Evolutionary conservation across 176 grass and related monocot species (phyloP).

Genomic region (Poa pratensis): DNA sequence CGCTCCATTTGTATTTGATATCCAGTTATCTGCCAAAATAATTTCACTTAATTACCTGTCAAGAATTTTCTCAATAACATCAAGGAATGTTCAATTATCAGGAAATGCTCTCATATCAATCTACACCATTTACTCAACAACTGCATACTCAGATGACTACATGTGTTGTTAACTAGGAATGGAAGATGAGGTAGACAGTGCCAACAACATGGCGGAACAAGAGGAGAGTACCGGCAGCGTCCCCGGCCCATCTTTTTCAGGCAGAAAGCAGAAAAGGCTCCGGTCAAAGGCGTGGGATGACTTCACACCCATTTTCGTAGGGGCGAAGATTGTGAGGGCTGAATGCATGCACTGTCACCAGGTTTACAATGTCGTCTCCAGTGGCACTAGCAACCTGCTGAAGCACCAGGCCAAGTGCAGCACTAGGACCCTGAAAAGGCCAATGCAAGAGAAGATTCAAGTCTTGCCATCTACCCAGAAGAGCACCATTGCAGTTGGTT

Average conservation of each 20-base stretch:
- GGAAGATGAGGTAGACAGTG: constrained; percentile 22
- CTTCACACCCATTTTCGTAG: constrained; percentile 36
- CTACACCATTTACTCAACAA: background rate
- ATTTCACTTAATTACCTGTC: background rate
- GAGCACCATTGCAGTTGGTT: background rate
- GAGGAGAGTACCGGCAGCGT: constrained; percentile 33
- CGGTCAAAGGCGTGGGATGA: constrained; percentile 42
- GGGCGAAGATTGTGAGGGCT: background rate
- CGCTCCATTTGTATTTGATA: background rate
- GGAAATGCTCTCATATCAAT: background rate
- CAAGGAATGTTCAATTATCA: background rate
- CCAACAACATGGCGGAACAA: constrained; percentile 15
- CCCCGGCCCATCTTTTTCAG: background rate
- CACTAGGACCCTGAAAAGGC: background rate
- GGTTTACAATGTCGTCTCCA: background rate
- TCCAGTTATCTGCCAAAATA: background rate
- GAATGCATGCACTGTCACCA: constrained; percentile 41
- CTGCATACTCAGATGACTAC: background rate
- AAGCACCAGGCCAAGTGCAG: constrained; percentile 24
- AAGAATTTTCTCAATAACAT: background rate
- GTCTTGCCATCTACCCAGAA: constrained; percentile 11
- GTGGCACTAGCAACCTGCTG: constrained; percentile 33
- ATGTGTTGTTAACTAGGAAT: constrained; percentile 17
- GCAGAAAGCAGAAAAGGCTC: constrained; percentile 23
- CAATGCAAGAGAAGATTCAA: background rate